Evolutionary conservation across 176 grass and related monocot species (phyloP), one percentile per base, ranked within the genome.

Genomic region (Oropetium thomaeum): DNA sequence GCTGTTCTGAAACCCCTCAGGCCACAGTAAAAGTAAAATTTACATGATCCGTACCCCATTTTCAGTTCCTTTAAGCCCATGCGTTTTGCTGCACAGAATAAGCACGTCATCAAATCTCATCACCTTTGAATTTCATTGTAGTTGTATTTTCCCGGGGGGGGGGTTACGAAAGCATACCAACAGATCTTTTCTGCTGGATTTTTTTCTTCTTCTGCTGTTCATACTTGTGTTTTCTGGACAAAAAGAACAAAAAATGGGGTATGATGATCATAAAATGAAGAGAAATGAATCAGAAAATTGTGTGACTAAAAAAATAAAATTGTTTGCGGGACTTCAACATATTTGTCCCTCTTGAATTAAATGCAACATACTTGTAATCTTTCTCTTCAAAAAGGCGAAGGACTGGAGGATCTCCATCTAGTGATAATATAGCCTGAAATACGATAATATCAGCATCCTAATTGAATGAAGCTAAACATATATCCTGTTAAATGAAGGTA

Each of bases 171-270:
- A 66, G 44, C 65, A 65, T 80, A 90, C 88, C 92, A 65, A 90
- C 84, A 23, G 91, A 90, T 92, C 89, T 93, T 91, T 91, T 98
- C 73, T 94, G 91, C 84, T 98, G 91, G 58, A 81, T 80, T 57
- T 75, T 83, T 78, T 98, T 88, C 87, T 98, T 98, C 92, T 98
- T 98, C 79, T 92, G 89, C 38, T 86, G 91, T 84, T 98, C 91
- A 55, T 89, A 98, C 43, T 76, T 92, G 72, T 92, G 86, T 88
- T 98, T 98, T 86, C 96, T 98, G 84, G 81, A 77, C 57, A 73
- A 60, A 80, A 76, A 45, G 37, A 82, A 67, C 5, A 78, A 74
- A 72, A 61, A 66, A n/a, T n/a, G n/a, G n/a, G n/a, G n/a, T n/a
- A n/a, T n/a, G n/a, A 33, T 32, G 17, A 32, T 67, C 34, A 35